These are phyloP conservation scores for Amaranthus tricolor DNA, from an alignment of 179 eudicot genomes.

Conservation along the genomic window DNA sequence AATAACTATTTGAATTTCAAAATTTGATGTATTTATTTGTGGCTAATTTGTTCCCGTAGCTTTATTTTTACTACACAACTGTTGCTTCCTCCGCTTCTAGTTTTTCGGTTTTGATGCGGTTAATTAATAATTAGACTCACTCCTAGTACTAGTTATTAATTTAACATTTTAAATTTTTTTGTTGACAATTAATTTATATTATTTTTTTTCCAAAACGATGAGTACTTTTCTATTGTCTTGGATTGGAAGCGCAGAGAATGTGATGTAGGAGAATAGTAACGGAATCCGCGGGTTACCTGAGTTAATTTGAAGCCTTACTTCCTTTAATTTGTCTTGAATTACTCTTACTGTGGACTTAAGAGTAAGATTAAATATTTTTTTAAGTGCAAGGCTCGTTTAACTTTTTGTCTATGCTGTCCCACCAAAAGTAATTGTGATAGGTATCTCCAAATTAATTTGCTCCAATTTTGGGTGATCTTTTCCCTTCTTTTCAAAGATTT, in stretches of 20 bases:
- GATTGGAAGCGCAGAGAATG: conserved; percentile 9
- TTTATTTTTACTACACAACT: not conserved
- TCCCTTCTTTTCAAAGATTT: conserved; percentile 1
- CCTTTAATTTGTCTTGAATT: not conserved
- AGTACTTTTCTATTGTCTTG: not conserved
- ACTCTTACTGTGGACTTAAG: not conserved
- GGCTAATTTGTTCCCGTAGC: not conserved
- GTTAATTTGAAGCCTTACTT: conserved; percentile 17
- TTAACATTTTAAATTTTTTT: not conserved
- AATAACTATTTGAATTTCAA: conserved; percentile 22
- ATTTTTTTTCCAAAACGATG: not conserved
- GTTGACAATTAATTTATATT: not conserved
- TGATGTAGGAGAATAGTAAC: conserved; percentile 6
- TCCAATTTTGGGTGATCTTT: conserved; percentile 16
- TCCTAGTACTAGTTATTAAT: too few relatives aligned
- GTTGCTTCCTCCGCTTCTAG: not conserved
- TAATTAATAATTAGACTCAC: too few relatives aligned
- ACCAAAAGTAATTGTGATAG: conserved; percentile 18
- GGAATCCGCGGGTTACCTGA: conserved; percentile 18
- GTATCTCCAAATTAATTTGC: conserved; percentile 15
- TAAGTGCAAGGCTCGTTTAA: conserved; percentile 22
- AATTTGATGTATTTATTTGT: conserved; percentile 3
- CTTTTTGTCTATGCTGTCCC: conserved; percentile 20
- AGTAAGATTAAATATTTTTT: not conserved
- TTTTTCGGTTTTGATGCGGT: not conserved